Evolutionary conservation across 108 stramenopile genomes (phyloP), one percentile per base, ranked within the genome.

Genomic region (Cyclotella baltica): DNA sequence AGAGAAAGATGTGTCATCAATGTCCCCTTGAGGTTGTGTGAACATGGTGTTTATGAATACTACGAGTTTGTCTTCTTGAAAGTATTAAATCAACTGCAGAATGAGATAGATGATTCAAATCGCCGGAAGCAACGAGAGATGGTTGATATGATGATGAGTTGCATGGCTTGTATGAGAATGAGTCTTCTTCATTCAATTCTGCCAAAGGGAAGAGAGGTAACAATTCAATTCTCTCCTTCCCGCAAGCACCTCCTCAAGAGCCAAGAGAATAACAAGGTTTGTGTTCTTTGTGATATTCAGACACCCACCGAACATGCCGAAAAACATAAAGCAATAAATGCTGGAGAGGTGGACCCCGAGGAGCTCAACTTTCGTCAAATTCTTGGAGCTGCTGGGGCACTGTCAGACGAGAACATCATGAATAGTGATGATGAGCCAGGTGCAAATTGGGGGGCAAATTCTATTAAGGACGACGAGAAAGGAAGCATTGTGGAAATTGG

Each of bases 91-190:
- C 30, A 74, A 25, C 64, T 71, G 8, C 30, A 58, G 34, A 37
- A 83, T 37, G 48, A 48, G 29, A 38, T 66, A 25, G 64, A 78
- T 40, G 72, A 78, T 16, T n/a, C 28, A 1, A 71, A 23, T 33
- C 72, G 73, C 61, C 22, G 55, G n/a, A 37, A 27, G 47, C 25
- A 36, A 63, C 66, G 52, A 33, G 67, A 84, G 46, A 22, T 76
- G 13, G 40, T 70, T 52, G 51, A 67, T 27, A 67, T 82, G 27
- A 67, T 85, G 81, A 81, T 85, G 81, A 76, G 76, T 0, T 62
- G 61, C n/a, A 70, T 70, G 61, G 62, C 71, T 9, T 78, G 71
- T 22, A 81, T 85, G 81, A 29, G 71, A n/a, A 71, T 77, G 75
- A 31, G 75, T 0, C 33, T 76, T 0, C 28, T 76, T n/a, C 81